Evolutionary conservation across 768 basidiomycete species (phyloP).

Genomic region (Suillus variegatus): DNA sequence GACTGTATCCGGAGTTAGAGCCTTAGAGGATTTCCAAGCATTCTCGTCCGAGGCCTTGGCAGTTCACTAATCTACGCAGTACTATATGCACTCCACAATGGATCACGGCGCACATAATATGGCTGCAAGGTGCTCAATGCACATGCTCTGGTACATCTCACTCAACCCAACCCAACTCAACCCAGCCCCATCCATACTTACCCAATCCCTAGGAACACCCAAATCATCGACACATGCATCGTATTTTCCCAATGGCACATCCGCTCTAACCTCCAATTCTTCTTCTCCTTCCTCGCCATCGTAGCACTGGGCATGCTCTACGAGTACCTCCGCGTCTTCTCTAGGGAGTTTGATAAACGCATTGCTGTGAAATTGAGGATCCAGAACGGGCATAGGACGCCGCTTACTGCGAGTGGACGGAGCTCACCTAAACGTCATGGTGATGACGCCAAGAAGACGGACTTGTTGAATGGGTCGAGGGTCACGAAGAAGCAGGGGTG

Average conservation of each 20-base stretch:
- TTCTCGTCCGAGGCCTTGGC: too few relatives aligned
- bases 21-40: too few relatives aligned
- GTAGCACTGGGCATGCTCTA: constrained; percentile 70
- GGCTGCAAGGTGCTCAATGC: constrained; percentile 61
- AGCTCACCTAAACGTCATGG: constrained; percentile 37
- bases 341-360: constrained; percentile 55
- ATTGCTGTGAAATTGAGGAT: constrained; percentile 50
- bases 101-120: constrained; percentile 55
- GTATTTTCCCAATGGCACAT: constrained; percentile 84
- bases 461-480: constrained; percentile 50
- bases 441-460: constrained; percentile 47
- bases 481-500: constrained; percentile 47
- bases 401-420: constrained; percentile 38
- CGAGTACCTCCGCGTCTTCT: constrained; percentile 75
- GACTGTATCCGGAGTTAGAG: too few relatives aligned
- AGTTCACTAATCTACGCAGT: too few relatives aligned
- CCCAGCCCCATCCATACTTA: not conserved
- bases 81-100: constrained; percentile 13
- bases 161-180: not conserved
- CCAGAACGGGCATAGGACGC: constrained; percentile 48
- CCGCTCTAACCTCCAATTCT: constrained; percentile 51
- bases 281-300: constrained; percentile 66
- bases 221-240: constrained; percentile 78
- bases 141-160: constrained; percentile 73
- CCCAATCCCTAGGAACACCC: constrained; percentile 52